Evolutionary conservation across 345 rosid species (phyloP).

Genomic region (Salix koriyanagi): DNA sequence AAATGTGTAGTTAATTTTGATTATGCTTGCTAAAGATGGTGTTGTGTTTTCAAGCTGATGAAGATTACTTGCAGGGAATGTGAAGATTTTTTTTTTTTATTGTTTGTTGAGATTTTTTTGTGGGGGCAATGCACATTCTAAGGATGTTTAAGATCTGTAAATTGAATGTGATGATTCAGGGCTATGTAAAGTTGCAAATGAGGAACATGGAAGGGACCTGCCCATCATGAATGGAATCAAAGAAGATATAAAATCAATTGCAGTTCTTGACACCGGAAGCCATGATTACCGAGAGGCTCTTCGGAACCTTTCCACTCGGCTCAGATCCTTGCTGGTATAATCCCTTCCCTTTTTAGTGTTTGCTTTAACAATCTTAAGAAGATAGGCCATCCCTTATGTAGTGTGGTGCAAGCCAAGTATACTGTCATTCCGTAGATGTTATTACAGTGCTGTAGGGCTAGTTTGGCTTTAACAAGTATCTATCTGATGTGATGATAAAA

Average conservation of each 20-base stretch:
- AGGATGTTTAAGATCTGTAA: background rate
- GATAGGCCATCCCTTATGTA: background rate
- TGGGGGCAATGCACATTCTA: background rate
- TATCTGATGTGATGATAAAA: too few relatives aligned
- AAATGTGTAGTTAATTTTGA: too few relatives aligned
- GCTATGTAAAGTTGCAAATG: constrained; percentile 53
- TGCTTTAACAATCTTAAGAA: background rate
- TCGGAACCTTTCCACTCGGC: constrained; percentile 43
- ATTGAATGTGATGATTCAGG: constrained; percentile 32
- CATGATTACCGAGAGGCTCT: constrained; percentile 46
- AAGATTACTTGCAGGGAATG: too few relatives aligned
- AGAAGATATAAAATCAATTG: constrained; percentile 64
- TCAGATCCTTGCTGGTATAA: constrained; percentile 50
- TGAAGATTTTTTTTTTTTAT: too few relatives aligned
- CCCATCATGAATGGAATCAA: constrained; percentile 72
- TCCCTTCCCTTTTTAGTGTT: background rate
- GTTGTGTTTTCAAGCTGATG: too few relatives aligned
- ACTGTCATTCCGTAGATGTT: background rate
- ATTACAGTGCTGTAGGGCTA: background rate
- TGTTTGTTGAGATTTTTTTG: background rate
- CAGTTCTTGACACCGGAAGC: constrained; percentile 46
- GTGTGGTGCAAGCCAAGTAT: background rate
- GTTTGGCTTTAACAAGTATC: background rate
- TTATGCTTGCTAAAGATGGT: too few relatives aligned
- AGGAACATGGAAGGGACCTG: constrained; percentile 65